Conservation (phyloP, 2,329 filamentous ascomycete species). For the Arthrobotrys entomopaga region DNA sequence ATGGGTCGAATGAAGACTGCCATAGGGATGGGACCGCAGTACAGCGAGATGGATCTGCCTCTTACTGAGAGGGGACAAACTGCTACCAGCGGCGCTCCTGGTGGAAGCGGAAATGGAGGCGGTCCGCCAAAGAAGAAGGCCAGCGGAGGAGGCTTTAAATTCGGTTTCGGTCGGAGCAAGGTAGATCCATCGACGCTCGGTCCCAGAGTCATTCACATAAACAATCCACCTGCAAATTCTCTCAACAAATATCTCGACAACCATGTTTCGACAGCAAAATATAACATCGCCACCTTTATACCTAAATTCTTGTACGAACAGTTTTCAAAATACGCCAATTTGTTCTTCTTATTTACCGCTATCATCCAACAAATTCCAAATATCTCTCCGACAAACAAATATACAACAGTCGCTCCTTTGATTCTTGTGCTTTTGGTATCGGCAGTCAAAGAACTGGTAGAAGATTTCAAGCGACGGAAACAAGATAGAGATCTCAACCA, state of each 20-base stretch:
- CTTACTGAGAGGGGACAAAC: constrained; percentile 76
- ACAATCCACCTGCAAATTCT: constrained; percentile 92
- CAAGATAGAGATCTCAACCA: constrained; percentile 89
- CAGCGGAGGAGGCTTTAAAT: constrained; percentile 81
- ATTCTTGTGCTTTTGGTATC: constrained; percentile 91
- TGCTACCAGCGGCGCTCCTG: constrained; percentile 63
- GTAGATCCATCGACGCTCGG: constrained; percentile 90
- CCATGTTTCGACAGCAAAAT: constrained; percentile 96
- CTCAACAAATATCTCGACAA: constrained; percentile 93
- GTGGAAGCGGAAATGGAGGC: constrained; percentile 59
- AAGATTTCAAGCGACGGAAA: constrained; percentile 88
- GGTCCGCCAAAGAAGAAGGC: constrained; percentile 65
- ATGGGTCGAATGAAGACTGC: constrained; percentile 88
- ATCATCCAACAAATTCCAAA: constrained; percentile 93
- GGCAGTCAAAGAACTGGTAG: constrained; percentile 90
- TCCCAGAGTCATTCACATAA: constrained; percentile 91
- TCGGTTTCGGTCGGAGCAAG: constrained; percentile 85
- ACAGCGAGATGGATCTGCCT: constrained; percentile 98
- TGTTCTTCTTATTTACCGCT: constrained; percentile 99
- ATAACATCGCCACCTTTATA: constrained; percentile 90
- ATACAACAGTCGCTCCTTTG: constrained; percentile 95
- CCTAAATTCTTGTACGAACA: constrained; percentile 98
- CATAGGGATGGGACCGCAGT: constrained; percentile 84
- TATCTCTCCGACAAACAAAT: constrained; percentile 92
- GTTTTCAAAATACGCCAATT: constrained; percentile 98